Evolutionary conservation across 345 rosid species (phyloP).

Genomic region (Euphorbia pulcherrima): DNA sequence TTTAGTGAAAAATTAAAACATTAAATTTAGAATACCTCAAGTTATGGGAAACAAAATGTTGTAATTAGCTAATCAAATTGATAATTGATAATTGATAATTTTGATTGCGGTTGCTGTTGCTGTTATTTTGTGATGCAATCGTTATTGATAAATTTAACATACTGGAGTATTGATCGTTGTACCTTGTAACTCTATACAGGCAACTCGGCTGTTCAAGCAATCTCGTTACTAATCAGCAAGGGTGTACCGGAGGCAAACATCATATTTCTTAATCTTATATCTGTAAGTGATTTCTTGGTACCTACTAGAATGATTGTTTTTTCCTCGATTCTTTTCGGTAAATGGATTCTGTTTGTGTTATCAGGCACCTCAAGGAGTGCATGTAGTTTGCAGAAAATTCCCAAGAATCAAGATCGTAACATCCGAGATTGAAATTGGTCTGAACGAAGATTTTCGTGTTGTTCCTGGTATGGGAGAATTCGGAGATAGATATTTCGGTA

Average conservation of each 20-base stretch:
- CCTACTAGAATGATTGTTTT: background rate
- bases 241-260: conserved; percentile 91
- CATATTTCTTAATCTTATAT: conserved; percentile 92
- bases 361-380: conserved; percentile 99
- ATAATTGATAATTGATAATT: background rate
- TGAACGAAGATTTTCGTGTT: conserved; percentile 89
- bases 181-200: conserved; percentile 36
- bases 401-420: conserved; percentile 94
- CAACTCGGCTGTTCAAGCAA: conserved; percentile 94
- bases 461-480: conserved; percentile 98
- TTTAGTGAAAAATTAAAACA: background rate
- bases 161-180: background rate
- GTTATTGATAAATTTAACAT: too few species aligned
- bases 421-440: conserved; percentile 90
- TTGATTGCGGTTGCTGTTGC: background rate
- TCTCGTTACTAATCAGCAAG: conserved; percentile 71
- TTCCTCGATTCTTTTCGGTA: conserved; percentile 11
- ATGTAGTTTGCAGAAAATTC: conserved; percentile 85
- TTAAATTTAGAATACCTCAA: background rate
- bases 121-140: background rate
- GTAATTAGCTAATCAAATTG: background rate
- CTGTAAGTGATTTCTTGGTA: conserved; percentile 43
- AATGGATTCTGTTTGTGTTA: background rate
- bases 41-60: background rate
- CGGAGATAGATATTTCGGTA: conserved; percentile 95